phyloP scores from a whole-genome alignment of 805 yeast species.

The Saturnispora dispora region DNA sequence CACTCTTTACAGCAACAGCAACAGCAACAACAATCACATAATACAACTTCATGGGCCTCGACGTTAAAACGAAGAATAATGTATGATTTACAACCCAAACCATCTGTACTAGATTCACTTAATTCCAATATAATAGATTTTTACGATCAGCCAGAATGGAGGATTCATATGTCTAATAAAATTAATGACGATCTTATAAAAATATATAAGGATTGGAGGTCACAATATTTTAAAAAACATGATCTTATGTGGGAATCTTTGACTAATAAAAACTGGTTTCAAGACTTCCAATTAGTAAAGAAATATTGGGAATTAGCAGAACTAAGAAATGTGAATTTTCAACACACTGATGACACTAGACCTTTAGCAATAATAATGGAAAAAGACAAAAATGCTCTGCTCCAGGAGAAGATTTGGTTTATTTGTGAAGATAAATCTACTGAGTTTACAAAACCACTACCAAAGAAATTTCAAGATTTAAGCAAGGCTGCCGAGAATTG shows the following conservation, averaged over 20 bases:
- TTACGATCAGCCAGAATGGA: constrained; percentile 9
- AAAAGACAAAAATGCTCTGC: neutral
- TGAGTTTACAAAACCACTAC: neutral
- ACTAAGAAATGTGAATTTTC: neutral
- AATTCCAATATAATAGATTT: neutral
- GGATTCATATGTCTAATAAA: constrained; percentile 4
- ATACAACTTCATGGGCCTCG: constrained; percentile 3
- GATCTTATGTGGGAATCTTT: constrained; percentile 3
- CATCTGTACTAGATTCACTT: neutral
- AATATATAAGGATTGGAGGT: constrained; percentile 10
- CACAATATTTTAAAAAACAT: constrained; percentile 6
- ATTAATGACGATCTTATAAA: constrained; percentile 2
- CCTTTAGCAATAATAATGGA: neutral
- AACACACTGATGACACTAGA: neutral
- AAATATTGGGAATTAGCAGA: constrained; percentile 1
- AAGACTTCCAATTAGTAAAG: constrained; percentile 1
- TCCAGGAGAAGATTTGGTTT: neutral
- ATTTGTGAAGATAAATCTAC: neutral
- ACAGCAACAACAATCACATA: neutral
- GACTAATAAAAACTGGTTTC: neutral
- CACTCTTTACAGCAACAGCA: neutral
- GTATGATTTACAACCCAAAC: constrained; percentile 1
- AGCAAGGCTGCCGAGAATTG: neutral
- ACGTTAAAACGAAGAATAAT: constrained; percentile 4
- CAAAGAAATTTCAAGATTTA: neutral